These are phyloP conservation scores for Elongisporangium undulatum DNA, from an alignment of 352 stramenopile genomes.

Conservation along the genomic window DNA sequence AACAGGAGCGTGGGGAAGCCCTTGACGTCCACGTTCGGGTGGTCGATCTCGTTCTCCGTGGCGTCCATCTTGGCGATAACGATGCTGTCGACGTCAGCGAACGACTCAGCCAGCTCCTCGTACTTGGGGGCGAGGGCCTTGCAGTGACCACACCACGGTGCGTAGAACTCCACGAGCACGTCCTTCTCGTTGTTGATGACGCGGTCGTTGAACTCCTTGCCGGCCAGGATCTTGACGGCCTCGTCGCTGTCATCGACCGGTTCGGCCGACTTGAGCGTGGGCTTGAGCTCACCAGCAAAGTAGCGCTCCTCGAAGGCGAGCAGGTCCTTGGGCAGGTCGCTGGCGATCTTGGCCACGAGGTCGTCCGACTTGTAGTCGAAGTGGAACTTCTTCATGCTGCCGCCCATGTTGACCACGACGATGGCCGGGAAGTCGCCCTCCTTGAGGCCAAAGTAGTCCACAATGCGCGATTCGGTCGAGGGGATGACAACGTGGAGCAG, in stretches of 20 bases:
- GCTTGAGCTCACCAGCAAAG: slow-evolving; percentile 82
- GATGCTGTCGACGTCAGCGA: slow-evolving; percentile 87
- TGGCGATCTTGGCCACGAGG: slow-evolving; percentile 64
- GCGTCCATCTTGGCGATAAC: slow-evolving; percentile 96
- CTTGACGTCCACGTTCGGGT: slow-evolving; percentile 84
- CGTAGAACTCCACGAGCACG: slow-evolving; percentile 90
- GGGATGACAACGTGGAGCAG: slow-evolving; percentile 88
- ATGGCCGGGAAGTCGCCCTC: slow-evolving; percentile 81
- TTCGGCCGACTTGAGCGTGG: slow-evolving; percentile 92
- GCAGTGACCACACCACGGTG: slow-evolving; percentile 86
- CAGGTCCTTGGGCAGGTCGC: slow-evolving; percentile 44
- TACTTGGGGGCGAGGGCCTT: slow-evolving; percentile 89
- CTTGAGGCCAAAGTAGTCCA: slow-evolving; percentile 93
- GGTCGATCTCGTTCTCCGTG: slow-evolving; percentile 94
- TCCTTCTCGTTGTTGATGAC: slow-evolving; percentile 88
- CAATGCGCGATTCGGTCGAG: slow-evolving; percentile 83
- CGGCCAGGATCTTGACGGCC: slow-evolving; percentile 91
- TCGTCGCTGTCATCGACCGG: slow-evolving; percentile 83
- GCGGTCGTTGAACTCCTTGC: slow-evolving; percentile 89
- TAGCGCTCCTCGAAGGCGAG: slow-evolving; percentile 77
- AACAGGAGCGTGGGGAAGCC: slow-evolving; percentile 96
- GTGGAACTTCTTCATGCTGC: slow-evolving; percentile 92
- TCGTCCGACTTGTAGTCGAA: slow-evolving; percentile 75
- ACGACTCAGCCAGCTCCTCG: slow-evolving; percentile 87
- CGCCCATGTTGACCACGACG: slow-evolving; percentile 89